These are phyloP conservation scores for Candida alai DNA, from an alignment of 805 yeast species.

Conservation along the genomic window DNA sequence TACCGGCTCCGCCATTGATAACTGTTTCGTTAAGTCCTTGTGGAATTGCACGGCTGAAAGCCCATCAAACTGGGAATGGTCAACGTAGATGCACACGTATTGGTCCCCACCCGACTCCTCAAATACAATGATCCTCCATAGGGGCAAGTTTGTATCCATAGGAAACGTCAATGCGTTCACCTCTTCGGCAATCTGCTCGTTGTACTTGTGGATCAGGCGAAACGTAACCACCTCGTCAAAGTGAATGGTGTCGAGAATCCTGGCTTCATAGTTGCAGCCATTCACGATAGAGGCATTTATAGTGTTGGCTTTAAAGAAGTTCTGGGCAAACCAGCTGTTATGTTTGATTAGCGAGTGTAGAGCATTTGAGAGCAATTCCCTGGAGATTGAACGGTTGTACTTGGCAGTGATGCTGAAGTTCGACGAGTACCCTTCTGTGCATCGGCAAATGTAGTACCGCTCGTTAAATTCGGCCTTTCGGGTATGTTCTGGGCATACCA, in stretches of 20 bases:
- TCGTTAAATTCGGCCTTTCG: slow-evolving; percentile 20
- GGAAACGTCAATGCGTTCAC: slow-evolving; percentile 6
- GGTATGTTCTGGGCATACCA: slow-evolving; percentile 7
- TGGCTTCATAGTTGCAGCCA: slow-evolving; percentile 13
- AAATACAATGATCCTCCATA: slow-evolving; percentile 19
- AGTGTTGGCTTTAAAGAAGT: slow-evolving; percentile 14
- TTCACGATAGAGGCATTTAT: slow-evolving; percentile 7
- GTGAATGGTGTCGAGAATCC: slow-evolving; percentile 12
- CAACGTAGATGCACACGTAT: slow-evolving; percentile 18
- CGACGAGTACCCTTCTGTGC: slow-evolving; percentile 15
- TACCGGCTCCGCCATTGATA: slow-evolving; percentile 9
- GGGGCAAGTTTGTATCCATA: slow-evolving; percentile 13
- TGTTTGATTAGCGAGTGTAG: slow-evolving; percentile 12
- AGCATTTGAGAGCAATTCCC: slow-evolving; percentile 13
- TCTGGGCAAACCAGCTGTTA: slow-evolving; percentile 15
- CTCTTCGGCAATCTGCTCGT: slow-evolving; percentile 11
- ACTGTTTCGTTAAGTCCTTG: slow-evolving; percentile 16
- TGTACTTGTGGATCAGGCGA: slow-evolving; percentile 10
- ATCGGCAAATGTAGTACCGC: slow-evolving; percentile 19
- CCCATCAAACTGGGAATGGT: slow-evolving; percentile 30
- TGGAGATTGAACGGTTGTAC: slow-evolving; percentile 11
- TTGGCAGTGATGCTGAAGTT: slow-evolving; percentile 20
- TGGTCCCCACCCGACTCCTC: slow-evolving; percentile 11
- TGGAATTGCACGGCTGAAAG: slow-evolving; percentile 27
- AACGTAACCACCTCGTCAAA: slow-evolving; percentile 18